These are phyloP conservation scores for Lepiota venenata DNA, from an alignment of 768 basidiomycete species.

Conservation along the genomic window DNA sequence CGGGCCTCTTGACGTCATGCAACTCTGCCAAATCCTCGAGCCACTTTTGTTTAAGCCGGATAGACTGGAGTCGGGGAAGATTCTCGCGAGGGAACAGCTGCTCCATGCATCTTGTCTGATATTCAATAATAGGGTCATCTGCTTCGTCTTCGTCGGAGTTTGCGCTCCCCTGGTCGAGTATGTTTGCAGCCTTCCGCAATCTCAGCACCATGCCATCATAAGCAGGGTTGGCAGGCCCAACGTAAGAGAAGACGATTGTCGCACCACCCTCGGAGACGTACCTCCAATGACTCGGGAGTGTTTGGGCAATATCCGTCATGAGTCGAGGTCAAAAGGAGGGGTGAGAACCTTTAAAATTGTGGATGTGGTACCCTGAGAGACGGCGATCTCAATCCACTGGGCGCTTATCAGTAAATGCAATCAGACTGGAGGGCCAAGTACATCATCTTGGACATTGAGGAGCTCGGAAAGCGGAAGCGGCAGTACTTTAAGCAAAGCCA, in stretches of 20 bases:
- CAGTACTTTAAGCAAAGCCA: not conserved
- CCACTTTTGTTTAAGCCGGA: constrained; percentile 54
- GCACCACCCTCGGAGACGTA: constrained; percentile 95
- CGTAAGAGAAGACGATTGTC: constrained; percentile 84
- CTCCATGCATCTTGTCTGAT: constrained; percentile 62
- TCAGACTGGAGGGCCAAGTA: too few species aligned
- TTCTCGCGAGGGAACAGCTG: constrained; percentile 57
- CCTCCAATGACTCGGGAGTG: constrained; percentile 57
- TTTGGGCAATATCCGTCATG: constrained; percentile 30
- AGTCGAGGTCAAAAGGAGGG: not conserved
- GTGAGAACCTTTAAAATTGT: not conserved
- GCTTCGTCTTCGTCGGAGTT: constrained; percentile 21
- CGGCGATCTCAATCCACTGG: too few species aligned
- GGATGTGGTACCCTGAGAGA: too few species aligned
- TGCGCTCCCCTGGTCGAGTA: not conserved
- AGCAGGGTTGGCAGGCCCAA: constrained; percentile 45
- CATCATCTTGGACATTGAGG: not conserved
- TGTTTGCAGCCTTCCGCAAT: constrained; percentile 54
- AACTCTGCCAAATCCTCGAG: constrained; percentile 45
- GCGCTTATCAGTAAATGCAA: too few species aligned
- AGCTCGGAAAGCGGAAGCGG: too few species aligned
- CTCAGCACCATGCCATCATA: constrained; percentile 73
- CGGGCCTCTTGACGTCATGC: constrained; percentile 52
- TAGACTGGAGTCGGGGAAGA: constrained; percentile 55
- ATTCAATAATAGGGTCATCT: constrained; percentile 43